Evolutionary conservation across 2,329 filamentous ascomycete genomes (phyloP).

Genomic region (Pseudogymnoascus sp.): DNA sequence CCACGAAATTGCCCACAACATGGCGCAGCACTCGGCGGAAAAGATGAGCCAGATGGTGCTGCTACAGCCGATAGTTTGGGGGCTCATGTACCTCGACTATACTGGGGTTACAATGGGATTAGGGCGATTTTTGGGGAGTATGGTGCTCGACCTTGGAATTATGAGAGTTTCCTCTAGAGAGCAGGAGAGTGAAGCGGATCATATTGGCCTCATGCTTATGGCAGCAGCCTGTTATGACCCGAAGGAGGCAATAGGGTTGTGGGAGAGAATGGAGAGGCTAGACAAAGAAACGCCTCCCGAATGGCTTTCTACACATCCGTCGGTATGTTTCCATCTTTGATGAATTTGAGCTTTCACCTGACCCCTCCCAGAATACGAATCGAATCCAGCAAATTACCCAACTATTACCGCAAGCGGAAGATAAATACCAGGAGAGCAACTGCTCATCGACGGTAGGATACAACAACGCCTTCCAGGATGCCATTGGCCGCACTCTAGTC

Average conservation of each 20-base stretch:
- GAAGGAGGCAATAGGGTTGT: constrained; percentile 55
- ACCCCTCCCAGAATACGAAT: constrained; percentile 42
- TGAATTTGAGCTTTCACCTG: constrained; percentile 9
- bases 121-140: constrained; percentile 18
- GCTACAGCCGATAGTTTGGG: constrained; percentile 30
- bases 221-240: constrained; percentile 71
- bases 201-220: constrained; percentile 77
- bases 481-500: background rate
- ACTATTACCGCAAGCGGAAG: constrained; percentile 50
- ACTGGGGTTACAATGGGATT: constrained; percentile 20
- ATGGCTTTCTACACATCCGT: constrained; percentile 69
- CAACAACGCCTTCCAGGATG: constrained; percentile 10
- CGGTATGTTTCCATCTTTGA: constrained; percentile 37
- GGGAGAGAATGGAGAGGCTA: constrained; percentile 54
- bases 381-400: constrained; percentile 56
- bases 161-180: constrained; percentile 57
- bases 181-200: constrained; percentile 72
- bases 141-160: constrained; percentile 50
- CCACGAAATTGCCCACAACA: constrained; percentile 72
- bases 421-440: constrained; percentile 44
- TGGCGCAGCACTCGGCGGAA: constrained; percentile 61
- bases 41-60: constrained; percentile 37
- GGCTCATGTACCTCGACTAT: constrained; percentile 28
- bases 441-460: constrained; percentile 30
- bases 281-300: constrained; percentile 47